Evolutionary conservation across 179 eudicot species (phyloP).

Genomic region (Heliamphora pulchella): DNA sequence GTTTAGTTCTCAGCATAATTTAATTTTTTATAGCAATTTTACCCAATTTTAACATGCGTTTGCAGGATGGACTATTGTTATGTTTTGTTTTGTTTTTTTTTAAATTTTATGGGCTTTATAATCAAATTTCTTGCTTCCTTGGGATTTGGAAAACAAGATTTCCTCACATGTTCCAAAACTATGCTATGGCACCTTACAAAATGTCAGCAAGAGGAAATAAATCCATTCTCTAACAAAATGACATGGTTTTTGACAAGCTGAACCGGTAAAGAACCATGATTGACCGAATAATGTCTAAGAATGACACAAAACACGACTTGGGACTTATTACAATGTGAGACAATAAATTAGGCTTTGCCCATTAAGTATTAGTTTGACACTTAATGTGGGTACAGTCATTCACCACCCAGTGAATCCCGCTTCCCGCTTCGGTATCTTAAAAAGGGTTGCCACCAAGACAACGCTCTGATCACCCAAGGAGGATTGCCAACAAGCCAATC

Average conservation of each 20-base stretch:
- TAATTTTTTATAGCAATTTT: neutral
- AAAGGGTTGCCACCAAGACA: no score
- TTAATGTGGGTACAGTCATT: no score
- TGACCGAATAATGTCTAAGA: neutral
- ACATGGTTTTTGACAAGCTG: neutral
- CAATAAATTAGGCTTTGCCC: neutral
- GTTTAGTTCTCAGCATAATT: neutral
- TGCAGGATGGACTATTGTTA: neutral
- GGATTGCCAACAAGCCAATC: no score
- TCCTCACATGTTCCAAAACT: neutral
- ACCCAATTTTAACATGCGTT: neutral
- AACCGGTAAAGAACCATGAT: neutral
- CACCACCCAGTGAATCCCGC: no score
- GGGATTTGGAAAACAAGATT: neutral
- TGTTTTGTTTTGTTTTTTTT: no score
- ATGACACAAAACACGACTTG: neutral
- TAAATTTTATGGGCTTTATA: neutral
- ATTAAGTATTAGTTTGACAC: neutral
- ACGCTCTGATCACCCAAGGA: no score
- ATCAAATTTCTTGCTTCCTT: neutral
- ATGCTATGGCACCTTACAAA: neutral
- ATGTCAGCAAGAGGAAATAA: neutral
- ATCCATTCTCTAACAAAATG: neutral
- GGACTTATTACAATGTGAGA: neutral
- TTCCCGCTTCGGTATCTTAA: no score